Percentiles rank a stretch among this genome's conserved stretches.
Conservation (phyloP, 345 rosid genomes). For the Odontarrhena argentea region DNA sequence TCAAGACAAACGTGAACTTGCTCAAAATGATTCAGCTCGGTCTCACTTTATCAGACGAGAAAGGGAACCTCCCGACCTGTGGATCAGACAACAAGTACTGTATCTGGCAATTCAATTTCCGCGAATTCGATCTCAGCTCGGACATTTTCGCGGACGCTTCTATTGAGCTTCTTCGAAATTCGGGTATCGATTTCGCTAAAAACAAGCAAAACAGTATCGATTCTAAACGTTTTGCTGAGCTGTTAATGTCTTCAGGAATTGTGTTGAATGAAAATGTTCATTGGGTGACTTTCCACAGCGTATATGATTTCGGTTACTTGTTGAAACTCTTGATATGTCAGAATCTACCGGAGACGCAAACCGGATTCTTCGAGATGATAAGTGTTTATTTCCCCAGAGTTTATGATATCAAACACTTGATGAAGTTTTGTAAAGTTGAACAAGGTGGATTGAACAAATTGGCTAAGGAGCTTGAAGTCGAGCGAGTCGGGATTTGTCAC, state of each 20-base stretch:
- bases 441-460: constrained; percentile 83
- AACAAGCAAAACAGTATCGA: constrained; percentile 61
- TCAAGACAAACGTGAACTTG: constrained; percentile 66
- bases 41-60: constrained; percentile 64
- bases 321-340: constrained; percentile 66
- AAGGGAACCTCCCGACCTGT: constrained; percentile 67
- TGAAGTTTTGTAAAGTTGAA: constrained; percentile 69
- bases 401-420: constrained; percentile 71
- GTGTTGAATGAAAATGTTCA: constrained; percentile 69
- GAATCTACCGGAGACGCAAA: constrained; percentile 57
- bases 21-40: constrained; percentile 82
- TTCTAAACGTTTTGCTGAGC: constrained; percentile 55
- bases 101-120: constrained; percentile 81
- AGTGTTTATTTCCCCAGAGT: constrained; percentile 58
- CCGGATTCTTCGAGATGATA: constrained; percentile 56
- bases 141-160: constrained; percentile 67
- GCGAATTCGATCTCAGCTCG: constrained; percentile 56
- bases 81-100: constrained; percentile 61
- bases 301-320: constrained; percentile 80
- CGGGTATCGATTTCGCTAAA: constrained; percentile 69
- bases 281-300: constrained; percentile 83
- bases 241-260: constrained; percentile 74
- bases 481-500: constrained; percentile 71
- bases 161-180: constrained; percentile 58
- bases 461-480: constrained; percentile 67